Evolutionary conservation across 306 rosid genomes (phyloP).

Genomic region (barrel medic (Medicago truncatula)): DNA sequence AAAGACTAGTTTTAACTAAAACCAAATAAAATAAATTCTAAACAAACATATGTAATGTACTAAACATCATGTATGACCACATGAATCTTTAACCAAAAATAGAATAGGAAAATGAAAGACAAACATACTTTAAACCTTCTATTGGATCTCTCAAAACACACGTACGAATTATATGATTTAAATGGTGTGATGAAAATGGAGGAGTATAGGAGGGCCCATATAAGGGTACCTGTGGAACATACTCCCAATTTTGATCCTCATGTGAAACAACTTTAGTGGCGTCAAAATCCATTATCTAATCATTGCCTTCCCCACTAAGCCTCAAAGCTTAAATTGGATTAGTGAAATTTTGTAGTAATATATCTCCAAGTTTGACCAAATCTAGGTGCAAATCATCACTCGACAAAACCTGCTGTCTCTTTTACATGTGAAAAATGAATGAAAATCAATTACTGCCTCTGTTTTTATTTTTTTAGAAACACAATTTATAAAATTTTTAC

Average conservation of each 20-base stretch:
- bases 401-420: slow-evolving; percentile 35
- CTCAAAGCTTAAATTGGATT: slow-evolving; percentile 34
- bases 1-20: background rate
- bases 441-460: background rate
- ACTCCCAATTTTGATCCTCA: slow-evolving; percentile 64
- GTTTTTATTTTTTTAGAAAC: no score
- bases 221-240: slow-evolving; percentile 62
- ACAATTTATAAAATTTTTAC: no score
- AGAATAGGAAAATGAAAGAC: slow-evolving; percentile 5
- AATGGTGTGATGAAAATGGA: slow-evolving; percentile 27
- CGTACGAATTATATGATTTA: slow-evolving; percentile 15
- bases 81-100: background rate
- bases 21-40: background rate
- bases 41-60: background rate
- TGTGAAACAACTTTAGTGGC: slow-evolving; percentile 50
- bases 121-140: background rate
- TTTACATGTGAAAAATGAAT: background rate
- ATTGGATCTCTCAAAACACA: background rate
- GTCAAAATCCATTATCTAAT: slow-evolving; percentile 67
- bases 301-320: slow-evolving; percentile 73
- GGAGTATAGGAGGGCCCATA: slow-evolving; percentile 54
- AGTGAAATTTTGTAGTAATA: slow-evolving; percentile 18
- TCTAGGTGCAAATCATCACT: slow-evolving; percentile 41
- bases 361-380: slow-evolving; percentile 49
- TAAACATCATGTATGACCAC: background rate